Base-by-base conservation (phyloP, 306 rosid genomes). In the Carpinus fangiana region DNA sequence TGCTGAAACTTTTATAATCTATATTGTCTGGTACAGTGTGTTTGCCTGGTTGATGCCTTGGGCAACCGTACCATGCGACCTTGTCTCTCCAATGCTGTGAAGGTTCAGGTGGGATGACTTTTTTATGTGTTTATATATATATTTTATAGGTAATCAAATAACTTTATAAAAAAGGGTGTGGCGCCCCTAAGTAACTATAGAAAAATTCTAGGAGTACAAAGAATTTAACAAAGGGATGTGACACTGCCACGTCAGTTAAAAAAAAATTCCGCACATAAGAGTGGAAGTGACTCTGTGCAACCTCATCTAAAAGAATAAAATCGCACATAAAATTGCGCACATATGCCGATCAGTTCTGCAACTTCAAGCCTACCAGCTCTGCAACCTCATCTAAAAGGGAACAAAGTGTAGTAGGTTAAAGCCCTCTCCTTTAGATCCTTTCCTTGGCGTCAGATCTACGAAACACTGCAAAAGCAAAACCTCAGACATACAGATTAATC, bases 41-140 rank as follows among this genome's bases (percentile, higher is more conserved):
- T 95, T 86, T 95, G 99, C 90, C 83, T 95, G 88, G 98, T 95
- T 74, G 99, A 95, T 78, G 90, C 78, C 1, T 48, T 71, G 81
- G 98, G 94, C 17, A 93, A 93, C 77, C 96, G 99, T 12, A 95
- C 99, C 34, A 91, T 93, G 99, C 96, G 99, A 18, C 98, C 98
- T 47, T 91, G 90, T 85, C 96, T 95, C 77, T 90, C 97, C 8
- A 92, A 84, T 84, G 97, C 98, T 28, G 97, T 91, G 70, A 95
- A 90, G 86, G 86, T 92, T 82, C 89, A 90, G 97, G 98, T 94
- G 76, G 66, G 4, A 21, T 67, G 62, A 1, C 62, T 31, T 60
- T 38, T 57, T 62, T 26, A 51, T 10, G 0, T 41, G 54, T 69
- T 57, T 13, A 60, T 12, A 48, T 48, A 48, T 12, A 2, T 12